A percentile compares a stretch with the other conserved stretches of the same genome.
Conservation (phyloP, 2,329 filamentous ascomycete species). For the Arachnomyces sp. region DNA sequence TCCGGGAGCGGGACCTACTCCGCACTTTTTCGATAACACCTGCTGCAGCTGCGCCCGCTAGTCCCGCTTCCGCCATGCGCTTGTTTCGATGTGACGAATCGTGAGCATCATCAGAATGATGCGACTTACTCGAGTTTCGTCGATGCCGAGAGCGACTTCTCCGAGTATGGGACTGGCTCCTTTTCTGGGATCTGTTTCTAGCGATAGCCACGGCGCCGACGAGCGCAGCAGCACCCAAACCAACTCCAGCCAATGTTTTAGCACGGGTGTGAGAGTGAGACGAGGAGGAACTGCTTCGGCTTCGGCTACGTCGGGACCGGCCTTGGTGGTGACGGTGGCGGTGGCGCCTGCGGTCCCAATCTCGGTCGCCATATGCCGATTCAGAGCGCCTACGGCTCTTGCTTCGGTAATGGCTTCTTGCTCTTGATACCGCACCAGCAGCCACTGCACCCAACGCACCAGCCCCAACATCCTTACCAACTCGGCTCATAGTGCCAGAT, state of each 20-base stretch:
- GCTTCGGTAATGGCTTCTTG: slow-evolving; percentile 43
- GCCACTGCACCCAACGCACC: slow-evolving; percentile 55
- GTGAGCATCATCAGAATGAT: slow-evolving; percentile 26
- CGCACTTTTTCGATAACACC: slow-evolving; percentile 53
- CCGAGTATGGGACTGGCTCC: slow-evolving; percentile 30
- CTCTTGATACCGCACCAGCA: slow-evolving; percentile 49
- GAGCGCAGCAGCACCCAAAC: slow-evolving; percentile 50
- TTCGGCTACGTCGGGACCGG: slow-evolving; percentile 26
- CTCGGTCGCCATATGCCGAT: slow-evolving; percentile 34
- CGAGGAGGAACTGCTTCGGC: slow-evolving; percentile 40
- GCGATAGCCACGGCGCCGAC: slow-evolving; percentile 55
- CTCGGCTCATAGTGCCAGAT: slow-evolving; percentile 43
- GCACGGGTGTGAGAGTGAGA: slow-evolving; percentile 43
- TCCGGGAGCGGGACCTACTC: slow-evolving; percentile 49
- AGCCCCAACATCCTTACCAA: slow-evolving; percentile 49
- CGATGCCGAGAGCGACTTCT: slow-evolving; percentile 41
- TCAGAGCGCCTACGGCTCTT: slow-evolving; percentile 37
- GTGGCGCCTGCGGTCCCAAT: slow-evolving; percentile 25
- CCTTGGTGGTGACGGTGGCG: slow-evolving; percentile 25
- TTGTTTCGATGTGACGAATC: slow-evolving; percentile 47
- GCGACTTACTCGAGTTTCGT: slow-evolving; percentile 25
- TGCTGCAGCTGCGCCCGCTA: slow-evolving; percentile 55
- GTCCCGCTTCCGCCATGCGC: slow-evolving; percentile 54
- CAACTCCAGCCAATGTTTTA: slow-evolving; percentile 47
- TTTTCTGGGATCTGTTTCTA: slow-evolving; percentile 40